These are phyloP conservation scores for Claviceps maximensis DNA, from an alignment of 2,329 filamentous ascomycete species.

Conservation along the genomic window DNA sequence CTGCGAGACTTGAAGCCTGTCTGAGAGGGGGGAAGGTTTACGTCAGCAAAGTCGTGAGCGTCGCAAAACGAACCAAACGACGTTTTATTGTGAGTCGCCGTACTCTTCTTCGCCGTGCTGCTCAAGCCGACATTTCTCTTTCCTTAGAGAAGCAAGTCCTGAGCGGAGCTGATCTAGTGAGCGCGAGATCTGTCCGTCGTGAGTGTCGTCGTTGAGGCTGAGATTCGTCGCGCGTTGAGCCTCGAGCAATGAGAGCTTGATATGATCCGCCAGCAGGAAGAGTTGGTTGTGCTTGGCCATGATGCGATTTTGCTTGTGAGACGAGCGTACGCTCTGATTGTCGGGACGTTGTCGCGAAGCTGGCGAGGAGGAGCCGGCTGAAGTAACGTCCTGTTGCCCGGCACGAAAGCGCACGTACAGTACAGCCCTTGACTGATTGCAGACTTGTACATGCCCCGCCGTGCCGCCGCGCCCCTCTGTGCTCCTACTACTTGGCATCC, in stretches of 20 bases:
- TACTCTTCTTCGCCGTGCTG: constrained; percentile 52
- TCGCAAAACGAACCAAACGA: not conserved
- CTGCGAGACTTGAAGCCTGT: constrained; percentile 36
- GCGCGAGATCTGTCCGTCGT: constrained; percentile 79
- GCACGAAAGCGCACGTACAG: too few species aligned
- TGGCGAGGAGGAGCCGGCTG: not conserved
- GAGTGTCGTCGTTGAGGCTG: constrained; percentile 62
- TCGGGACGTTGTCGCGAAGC: not conserved
- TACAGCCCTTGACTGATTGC: too few species aligned
- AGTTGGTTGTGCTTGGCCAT: constrained; percentile 56
- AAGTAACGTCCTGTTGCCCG: too few species aligned
- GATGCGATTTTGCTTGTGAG: constrained; percentile 1
- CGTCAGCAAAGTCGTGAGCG: constrained; percentile 2
- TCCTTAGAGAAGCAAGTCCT: constrained; percentile 58
- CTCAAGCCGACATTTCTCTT: constrained; percentile 49
- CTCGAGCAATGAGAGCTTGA: constrained; percentile 90
- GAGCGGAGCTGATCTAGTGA: constrained; percentile 78
- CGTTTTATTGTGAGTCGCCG: not conserved
- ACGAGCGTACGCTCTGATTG: not conserved
- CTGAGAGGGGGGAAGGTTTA: constrained; percentile 18
- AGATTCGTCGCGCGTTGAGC: constrained; percentile 74
- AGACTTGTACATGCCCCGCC: too few species aligned
- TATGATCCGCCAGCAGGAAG: constrained; percentile 86
- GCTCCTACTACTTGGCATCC: too few species aligned
- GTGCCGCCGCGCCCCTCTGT: too few species aligned